phyloP scores from a whole-genome alignment of 2,329 filamentous ascomycete genomes.

The Penicillium sp. region DNA sequence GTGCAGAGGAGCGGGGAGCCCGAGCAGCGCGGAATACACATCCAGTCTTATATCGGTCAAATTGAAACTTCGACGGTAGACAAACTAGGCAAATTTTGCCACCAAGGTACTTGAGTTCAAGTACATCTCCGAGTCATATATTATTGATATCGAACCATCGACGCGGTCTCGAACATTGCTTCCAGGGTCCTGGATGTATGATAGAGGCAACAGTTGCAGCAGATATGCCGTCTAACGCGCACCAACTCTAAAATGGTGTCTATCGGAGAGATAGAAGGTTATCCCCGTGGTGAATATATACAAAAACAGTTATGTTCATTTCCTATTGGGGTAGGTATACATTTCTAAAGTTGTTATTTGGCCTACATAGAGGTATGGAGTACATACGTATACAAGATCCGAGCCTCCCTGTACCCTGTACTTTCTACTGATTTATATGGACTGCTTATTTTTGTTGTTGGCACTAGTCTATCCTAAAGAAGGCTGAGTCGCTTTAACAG shows the following conservation, averaged over 20 bases:
- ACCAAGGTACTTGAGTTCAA: not conserved
- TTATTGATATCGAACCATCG: not conserved
- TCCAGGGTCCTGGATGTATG: not conserved
- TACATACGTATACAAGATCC: conserved; percentile 3
- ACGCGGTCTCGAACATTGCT: not conserved
- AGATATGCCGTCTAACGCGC: not conserved
- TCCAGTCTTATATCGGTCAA: conserved; percentile 14
- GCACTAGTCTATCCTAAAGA: not conserved
- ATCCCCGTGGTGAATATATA: not conserved
- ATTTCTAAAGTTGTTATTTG: conserved; percentile 10
- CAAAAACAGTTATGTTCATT: not conserved
- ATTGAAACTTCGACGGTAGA: conserved; percentile 19
- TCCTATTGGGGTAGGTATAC: not conserved
- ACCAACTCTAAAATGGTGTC: not conserved
- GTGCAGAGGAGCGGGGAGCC: not conserved
- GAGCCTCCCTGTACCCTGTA: not conserved
- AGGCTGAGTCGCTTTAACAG: not conserved
- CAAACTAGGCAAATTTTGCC: not conserved
- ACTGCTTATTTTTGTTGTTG: too few species aligned
- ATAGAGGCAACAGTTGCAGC: not conserved
- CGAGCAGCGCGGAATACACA: conserved; percentile 7
- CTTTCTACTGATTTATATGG: not conserved
- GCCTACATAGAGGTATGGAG: conserved; percentile 11
- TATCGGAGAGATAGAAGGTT: not conserved
- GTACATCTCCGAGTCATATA: not conserved